phyloP scores from a whole-genome alignment of 768 basidiomycete species.

The Lentinula sp. region DNA sequence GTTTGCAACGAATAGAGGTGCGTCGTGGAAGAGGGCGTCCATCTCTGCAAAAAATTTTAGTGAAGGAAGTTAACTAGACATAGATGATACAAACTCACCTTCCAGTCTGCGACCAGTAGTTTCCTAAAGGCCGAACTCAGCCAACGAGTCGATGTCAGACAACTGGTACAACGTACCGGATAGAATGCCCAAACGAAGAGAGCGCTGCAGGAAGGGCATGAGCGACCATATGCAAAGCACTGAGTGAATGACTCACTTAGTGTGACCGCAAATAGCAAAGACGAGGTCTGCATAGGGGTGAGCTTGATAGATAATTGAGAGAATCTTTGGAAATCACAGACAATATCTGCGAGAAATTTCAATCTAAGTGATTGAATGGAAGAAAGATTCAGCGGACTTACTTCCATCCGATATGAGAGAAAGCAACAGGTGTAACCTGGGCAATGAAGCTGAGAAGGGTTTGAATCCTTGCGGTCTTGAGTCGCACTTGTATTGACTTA shows the following conservation, averaged over 20 bases:
- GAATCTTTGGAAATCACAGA: constrained; percentile 7
- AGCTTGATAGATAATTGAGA: not conserved
- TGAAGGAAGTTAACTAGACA: not conserved
- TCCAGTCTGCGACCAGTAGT: constrained; percentile 37
- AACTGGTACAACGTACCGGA: constrained; percentile 21
- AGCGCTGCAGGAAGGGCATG: constrained; percentile 16
- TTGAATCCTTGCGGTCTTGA: not conserved
- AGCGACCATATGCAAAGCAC: not conserved
- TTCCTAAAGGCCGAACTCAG: constrained; percentile 20
- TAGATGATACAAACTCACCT: not conserved
- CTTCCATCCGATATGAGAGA: constrained; percentile 35
- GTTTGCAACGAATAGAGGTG: constrained; percentile 31
- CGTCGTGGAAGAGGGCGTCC: constrained; percentile 33
- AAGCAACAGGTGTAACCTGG: constrained; percentile 36
- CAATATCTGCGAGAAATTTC: constrained; percentile 19
- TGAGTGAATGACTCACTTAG: constrained; percentile 23
- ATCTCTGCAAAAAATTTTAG: constrained; percentile 23
- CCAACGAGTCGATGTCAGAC: not conserved
- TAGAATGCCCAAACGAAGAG: constrained; percentile 39
- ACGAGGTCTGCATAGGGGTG: constrained; percentile 26
- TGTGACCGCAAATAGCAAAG: constrained; percentile 39
- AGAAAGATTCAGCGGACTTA: constrained; percentile 14
- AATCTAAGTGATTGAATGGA: not conserved
- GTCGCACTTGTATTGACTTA: constrained; percentile 7
- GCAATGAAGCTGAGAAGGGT: constrained; percentile 30